Base-by-base conservation (phyloP, 1,139 yeast species). In the Yarrowia galli region DNA sequence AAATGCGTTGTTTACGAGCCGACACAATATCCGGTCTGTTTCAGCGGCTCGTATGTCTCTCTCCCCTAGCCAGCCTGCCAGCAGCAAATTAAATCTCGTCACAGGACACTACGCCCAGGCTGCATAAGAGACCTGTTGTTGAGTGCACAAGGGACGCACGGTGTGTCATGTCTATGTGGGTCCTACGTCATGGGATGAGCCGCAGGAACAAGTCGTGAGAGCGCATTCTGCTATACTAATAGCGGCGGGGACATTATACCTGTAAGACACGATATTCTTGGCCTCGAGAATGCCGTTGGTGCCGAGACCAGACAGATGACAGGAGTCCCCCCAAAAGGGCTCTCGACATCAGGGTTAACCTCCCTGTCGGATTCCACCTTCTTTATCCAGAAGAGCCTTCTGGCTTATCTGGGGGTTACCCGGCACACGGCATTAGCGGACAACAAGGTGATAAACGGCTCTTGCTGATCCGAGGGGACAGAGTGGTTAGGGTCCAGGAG, bases 161-260 rank as follows among this genome's bases (percentile, higher is more conserved):
- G 63, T 56, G 63, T 56, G 63, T 56, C 48, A 56, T 42, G 49
- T 56, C 60, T 56, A 25, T 56, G 63, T 56, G 63, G 63, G 63
- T 56, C 63, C 63, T 56, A 56, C 63, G 48, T 56, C 63, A 56
- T 56, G 48, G 63, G 48, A 56, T 42, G 48, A 40, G 63, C 46
- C 60, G 60, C 60, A 53, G 45, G 60, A 20, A 53, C 58, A 20
- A 22, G 56, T 35, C 18, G 40, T n/a, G 18, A 35, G 42, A 20
- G 56, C 42, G 53, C 53, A 48, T 48, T 46, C 25, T 46, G 51
- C 28, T 46, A 25, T 12, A n/a, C 20, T 9, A 25, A 18, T 25
- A 28, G 16, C 25, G 13, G 25, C 25, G 32, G 32, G 8, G 32
- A 9, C 3, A 9, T 9, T 20, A 2, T 43, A 40, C 22, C n/a